Percentiles rank a stretch among this genome's conserved stretches.
Conservation (phyloP, 129 eudicot species). For the Heracleum sosnowskyi region DNA sequence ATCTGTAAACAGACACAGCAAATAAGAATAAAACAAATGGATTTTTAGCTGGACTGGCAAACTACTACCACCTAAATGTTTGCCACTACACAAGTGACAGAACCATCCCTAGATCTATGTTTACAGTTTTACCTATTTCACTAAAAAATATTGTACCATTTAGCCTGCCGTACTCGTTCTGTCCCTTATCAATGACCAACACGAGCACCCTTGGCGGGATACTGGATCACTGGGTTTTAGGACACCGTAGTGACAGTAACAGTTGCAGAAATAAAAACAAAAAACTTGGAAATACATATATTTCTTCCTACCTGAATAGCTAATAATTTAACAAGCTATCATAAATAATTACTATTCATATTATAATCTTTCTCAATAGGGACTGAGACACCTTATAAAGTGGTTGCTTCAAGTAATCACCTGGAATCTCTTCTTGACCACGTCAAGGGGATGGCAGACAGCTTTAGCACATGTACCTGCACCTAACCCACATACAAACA, state of each 20-base stretch:
- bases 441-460: slow-evolving; percentile 96
- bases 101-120: not conserved
- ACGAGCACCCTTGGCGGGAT: not conserved
- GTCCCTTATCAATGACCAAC: not conserved
- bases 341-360: not conserved
- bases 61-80: not conserved
- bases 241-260: not conserved
- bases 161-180: not conserved
- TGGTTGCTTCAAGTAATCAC: slow-evolving; percentile 21
- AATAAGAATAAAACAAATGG: not conserved
- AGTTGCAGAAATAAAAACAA: not conserved
- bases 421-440: slow-evolving; percentile 95
- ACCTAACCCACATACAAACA: slow-evolving; percentile 79
- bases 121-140: not conserved
- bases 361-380: not conserved
- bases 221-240: not conserved
- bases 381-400: too few relatives aligned
- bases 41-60: not conserved
- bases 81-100: not conserved
- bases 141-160: not conserved
- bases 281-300: not conserved
- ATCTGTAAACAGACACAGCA: slow-evolving; percentile 30
- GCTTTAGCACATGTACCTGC: slow-evolving; percentile 88
- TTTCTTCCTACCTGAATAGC: not conserved
- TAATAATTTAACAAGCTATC: not conserved